These are phyloP conservation scores for Kingdonia uniflora DNA, from an alignment of 164 flowering plant genomes.

Conservation along the genomic window DNA sequence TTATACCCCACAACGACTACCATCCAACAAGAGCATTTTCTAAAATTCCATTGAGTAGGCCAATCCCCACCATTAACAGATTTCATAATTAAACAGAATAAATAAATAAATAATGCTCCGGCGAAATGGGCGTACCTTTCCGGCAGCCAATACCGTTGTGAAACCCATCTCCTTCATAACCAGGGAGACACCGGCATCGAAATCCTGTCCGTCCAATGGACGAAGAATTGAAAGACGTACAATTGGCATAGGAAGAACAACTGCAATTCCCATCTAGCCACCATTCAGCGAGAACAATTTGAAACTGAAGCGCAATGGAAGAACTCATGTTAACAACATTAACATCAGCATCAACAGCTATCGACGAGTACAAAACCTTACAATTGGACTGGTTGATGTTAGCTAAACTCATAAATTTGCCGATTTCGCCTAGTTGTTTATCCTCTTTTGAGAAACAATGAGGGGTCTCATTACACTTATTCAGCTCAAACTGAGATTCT, in stretches of 20 bases:
- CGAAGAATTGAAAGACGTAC: not conserved
- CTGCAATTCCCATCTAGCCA: not conserved
- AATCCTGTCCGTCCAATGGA: not conserved
- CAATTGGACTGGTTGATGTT: constrained; percentile 20
- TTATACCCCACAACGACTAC: not conserved
- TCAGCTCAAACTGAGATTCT: not conserved
- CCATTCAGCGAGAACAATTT: not conserved
- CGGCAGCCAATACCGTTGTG: not conserved
- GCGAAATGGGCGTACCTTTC: not conserved
- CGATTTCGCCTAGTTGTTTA: not conserved
- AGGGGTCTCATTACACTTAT: not conserved
- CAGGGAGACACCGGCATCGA: not conserved
- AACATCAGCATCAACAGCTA: constrained; percentile 18
- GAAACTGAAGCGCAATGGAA: too few relatives aligned
- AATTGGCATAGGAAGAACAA: not conserved
- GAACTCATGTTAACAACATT: too few relatives aligned
- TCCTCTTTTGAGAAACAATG: constrained; percentile 28
- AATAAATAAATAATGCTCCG: not conserved
- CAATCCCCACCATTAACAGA: not conserved
- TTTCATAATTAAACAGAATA: not conserved
- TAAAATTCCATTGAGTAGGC: not conserved
- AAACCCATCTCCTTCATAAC: not conserved
- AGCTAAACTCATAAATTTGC: constrained; percentile 18
- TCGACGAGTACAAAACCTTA: constrained; percentile 28
- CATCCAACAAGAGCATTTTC: not conserved